phyloP scores from a whole-genome alignment of 2,329 filamentous ascomycete genomes.

The Colletotrichum abscissum region DNA sequence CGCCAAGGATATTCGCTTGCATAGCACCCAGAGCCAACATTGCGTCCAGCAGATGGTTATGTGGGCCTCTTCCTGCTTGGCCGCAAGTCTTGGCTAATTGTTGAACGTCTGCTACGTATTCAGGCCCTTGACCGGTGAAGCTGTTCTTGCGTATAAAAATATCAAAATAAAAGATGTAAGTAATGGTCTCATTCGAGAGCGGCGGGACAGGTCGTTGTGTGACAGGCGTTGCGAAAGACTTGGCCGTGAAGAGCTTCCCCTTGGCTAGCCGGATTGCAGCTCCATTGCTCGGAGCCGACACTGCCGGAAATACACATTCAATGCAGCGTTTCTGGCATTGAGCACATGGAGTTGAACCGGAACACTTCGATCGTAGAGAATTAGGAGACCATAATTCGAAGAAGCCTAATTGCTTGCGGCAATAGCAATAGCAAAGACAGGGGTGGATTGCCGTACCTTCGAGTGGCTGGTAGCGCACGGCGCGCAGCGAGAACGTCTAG shows the following conservation, averaged over 20 bases:
- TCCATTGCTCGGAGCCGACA: not conserved
- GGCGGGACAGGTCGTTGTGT: constrained; percentile 3
- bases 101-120: constrained; percentile 38
- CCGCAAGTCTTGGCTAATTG: constrained; percentile 34
- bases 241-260: constrained; percentile 26
- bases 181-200: constrained; percentile 26
- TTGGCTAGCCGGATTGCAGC: constrained; percentile 40
- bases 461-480: constrained; percentile 46
- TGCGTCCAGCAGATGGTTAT: constrained; percentile 40
- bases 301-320: constrained; percentile 38
- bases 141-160: constrained; percentile 42
- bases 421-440: not conserved
- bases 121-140: constrained; percentile 37
- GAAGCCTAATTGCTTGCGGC: not conserved
- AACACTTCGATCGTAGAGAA: constrained; percentile 42
- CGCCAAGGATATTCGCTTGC: constrained; percentile 37
- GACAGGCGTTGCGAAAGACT: not conserved
- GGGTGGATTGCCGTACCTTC: constrained; percentile 40
- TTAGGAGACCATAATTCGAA: not conserved
- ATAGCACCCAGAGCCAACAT: constrained; percentile 46
- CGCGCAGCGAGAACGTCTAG: constrained; percentile 45
- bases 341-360: constrained; percentile 44
- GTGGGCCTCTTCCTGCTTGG: constrained; percentile 20
- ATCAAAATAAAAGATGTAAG: constrained; percentile 45
- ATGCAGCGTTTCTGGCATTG: constrained; percentile 42